phyloP scores from a whole-genome alignment of 176 grass and related monocot genomes.

The Leersia perrieri region DNA sequence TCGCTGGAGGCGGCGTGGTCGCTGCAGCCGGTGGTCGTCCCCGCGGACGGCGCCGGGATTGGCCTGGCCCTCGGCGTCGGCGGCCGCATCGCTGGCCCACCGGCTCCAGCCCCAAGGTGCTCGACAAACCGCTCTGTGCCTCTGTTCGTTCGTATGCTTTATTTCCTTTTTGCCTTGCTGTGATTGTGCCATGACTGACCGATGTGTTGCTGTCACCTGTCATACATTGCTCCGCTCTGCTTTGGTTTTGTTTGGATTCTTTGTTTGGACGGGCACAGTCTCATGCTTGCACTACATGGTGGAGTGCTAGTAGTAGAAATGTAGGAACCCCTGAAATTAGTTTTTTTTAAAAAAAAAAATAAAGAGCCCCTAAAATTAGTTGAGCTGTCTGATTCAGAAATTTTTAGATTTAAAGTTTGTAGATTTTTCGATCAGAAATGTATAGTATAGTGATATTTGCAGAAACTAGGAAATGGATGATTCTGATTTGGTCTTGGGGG shows the following conservation, averaged over 20 bases:
- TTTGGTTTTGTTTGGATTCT: constrained; percentile 29
- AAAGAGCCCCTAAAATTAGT: background rate
- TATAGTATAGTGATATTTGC: too few relatives aligned
- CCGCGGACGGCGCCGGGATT: constrained; percentile 36
- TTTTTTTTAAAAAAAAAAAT: too few relatives aligned
- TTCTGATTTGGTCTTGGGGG: background rate
- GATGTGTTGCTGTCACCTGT: constrained; percentile 1
- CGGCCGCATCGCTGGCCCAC: constrained; percentile 6
- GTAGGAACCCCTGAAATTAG: background rate
- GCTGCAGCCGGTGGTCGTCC: constrained; percentile 66
- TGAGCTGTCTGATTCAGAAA: background rate
- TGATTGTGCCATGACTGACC: background rate
- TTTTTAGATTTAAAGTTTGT: too few relatives aligned
- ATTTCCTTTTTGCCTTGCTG: background rate
- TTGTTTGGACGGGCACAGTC: background rate
- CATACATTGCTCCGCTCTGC: background rate
- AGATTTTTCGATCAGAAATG: too few relatives aligned
- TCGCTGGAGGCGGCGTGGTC: constrained; percentile 50
- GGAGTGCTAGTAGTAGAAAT: background rate
- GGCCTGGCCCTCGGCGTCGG: constrained; percentile 31
- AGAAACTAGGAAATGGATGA: background rate
- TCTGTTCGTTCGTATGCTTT: constrained; percentile 3
- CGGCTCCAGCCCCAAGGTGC: constrained; percentile 53
- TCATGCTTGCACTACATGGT: background rate
- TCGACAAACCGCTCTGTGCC: constrained; percentile 9